These are phyloP conservation scores for Lasiodiplodia theobromae DNA, from an alignment of 2,329 filamentous ascomycete genomes.

Conservation along the genomic window DNA sequence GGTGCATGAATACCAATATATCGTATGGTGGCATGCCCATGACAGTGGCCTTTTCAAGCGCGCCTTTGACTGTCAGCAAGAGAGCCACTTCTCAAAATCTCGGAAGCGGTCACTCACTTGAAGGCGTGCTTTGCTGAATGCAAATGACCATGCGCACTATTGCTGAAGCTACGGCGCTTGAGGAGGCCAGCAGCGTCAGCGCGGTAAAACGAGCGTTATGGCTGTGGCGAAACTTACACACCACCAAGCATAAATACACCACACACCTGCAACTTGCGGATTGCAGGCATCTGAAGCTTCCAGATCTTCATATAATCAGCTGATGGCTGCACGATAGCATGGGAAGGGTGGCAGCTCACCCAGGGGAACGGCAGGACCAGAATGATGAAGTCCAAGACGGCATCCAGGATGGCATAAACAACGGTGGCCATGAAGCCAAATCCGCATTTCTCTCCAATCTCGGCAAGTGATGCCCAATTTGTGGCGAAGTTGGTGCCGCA, in stretches of 20 bases:
- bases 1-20: neutral
- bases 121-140: neutral
- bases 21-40: constrained; percentile 18
- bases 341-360: neutral
- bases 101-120: neutral
- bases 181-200: neutral
- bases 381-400: constrained; percentile 1
- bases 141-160: constrained; percentile 2
- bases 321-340: neutral
- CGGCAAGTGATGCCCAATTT: constrained; percentile 14
- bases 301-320: neutral
- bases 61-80: neutral
- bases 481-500: constrained; percentile 7
- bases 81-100: too few relatives aligned
- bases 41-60: neutral
- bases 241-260: constrained; percentile 11
- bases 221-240: neutral
- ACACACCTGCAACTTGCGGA: constrained; percentile 2
- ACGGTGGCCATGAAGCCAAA: constrained; percentile 16
- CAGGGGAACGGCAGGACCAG: constrained; percentile 2
- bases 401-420: neutral
- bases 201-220: too few relatives aligned
- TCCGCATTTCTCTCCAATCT: neutral
- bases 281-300: constrained; percentile 3
- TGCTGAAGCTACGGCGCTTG: constrained; percentile 7